phyloP scores from a whole-genome alignment of 129 eudicot genomes.

The Chrysanthemum makinoi region DNA sequence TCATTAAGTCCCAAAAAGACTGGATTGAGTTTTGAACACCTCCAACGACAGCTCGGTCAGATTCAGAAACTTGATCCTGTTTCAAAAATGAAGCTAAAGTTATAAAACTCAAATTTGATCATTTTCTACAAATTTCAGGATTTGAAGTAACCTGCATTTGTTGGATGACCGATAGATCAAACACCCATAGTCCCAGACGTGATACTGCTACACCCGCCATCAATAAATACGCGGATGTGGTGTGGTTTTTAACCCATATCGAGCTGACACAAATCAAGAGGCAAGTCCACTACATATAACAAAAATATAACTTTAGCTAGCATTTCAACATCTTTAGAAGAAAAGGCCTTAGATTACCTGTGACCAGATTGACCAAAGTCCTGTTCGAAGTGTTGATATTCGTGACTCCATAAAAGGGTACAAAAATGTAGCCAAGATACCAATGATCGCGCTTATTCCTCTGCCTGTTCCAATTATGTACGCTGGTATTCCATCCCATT shows the following conservation, averaged over 20 bases:
- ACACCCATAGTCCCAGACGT: conserved; percentile 92
- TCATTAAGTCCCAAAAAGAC: conserved; percentile 77
- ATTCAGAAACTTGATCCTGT: conserved; percentile 77
- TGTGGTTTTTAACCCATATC: conserved; percentile 49
- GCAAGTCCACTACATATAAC: conserved; percentile 65
- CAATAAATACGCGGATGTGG: conserved; percentile 55
- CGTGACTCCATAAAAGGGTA: conserved; percentile 69
- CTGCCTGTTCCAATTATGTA: conserved; percentile 78
- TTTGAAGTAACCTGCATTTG: conserved; percentile 76
- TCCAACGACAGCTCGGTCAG: conserved; percentile 83
- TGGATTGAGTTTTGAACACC: conserved; percentile 95
- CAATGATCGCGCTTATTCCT: conserved; percentile 81
- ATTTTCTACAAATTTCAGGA: not conserved
- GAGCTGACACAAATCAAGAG: conserved; percentile 71
- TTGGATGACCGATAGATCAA: conserved; percentile 89
- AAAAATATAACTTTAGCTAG: not conserved
- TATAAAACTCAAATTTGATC: conserved; percentile 19
- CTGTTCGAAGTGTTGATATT: conserved; percentile 80
- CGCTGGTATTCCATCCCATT: conserved; percentile 87
- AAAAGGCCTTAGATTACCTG: conserved; percentile 45
- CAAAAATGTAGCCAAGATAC: conserved; percentile 79
- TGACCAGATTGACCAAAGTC: conserved; percentile 97
- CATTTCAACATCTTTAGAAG: not conserved
- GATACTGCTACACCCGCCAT: conserved; percentile 86
- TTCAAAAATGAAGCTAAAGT: conserved; percentile 3